Evolutionary conservation across 306 rosid species (phyloP).

Genomic region (Rubus idaeus): DNA sequence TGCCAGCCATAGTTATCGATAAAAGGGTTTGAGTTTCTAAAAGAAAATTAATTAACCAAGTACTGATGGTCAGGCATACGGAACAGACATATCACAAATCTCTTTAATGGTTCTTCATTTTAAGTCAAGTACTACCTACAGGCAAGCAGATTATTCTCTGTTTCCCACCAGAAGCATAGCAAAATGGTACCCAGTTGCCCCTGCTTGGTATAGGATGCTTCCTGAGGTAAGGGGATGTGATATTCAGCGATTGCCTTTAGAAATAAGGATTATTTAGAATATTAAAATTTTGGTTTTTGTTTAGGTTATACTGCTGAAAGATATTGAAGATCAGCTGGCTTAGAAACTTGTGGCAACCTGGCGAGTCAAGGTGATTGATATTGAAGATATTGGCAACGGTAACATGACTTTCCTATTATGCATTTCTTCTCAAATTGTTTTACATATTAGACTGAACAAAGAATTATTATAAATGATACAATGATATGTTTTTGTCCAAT

Average conservation of each 20-base stretch:
- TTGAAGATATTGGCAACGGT: constrained; percentile 92
- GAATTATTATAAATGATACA: no score
- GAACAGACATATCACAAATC: background rate
- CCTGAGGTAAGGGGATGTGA: constrained; percentile 67
- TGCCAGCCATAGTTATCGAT: background rate
- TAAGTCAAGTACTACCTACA: background rate
- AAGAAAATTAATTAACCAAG: background rate
- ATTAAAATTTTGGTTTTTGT: constrained; percentile 4
- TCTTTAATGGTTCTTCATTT: background rate
- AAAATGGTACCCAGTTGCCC: constrained; percentile 96
- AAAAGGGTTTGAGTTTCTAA: background rate
- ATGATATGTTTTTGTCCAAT: no score
- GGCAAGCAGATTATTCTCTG: background rate
- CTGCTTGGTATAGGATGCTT: constrained; percentile 98
- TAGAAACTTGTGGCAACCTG: constrained; percentile 68
- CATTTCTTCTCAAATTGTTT: constrained; percentile 10
- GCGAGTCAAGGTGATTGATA: constrained; percentile 77
- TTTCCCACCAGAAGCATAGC: constrained; percentile 34
- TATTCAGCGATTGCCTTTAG: constrained; percentile 11
- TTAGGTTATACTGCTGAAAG: constrained; percentile 67
- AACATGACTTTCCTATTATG: constrained; percentile 20
- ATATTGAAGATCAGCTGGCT: constrained; percentile 60
- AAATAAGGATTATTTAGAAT: constrained; percentile 2
- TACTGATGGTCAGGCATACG: background rate
- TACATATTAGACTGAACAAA: background rate